phyloP scores from a whole-genome alignment of 345 rosid species.

The Rhodamnia argentea region DNA sequence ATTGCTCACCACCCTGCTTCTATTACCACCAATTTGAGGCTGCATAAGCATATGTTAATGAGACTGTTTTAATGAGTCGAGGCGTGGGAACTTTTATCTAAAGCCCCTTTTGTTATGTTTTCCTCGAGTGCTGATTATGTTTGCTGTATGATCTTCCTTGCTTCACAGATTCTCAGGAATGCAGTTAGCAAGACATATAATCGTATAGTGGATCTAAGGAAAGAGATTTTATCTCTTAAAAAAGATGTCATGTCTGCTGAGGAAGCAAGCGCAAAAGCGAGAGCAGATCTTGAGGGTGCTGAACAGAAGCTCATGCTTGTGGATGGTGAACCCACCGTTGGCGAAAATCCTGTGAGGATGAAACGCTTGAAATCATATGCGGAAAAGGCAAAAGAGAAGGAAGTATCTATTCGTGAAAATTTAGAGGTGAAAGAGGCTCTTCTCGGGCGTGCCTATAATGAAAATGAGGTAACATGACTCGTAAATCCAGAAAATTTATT shows the following conservation, averaged over 20 bases:
- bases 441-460: slow-evolving; percentile 68
- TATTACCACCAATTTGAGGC: neutral
- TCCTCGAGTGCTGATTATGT: neutral
- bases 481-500: neutral
- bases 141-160: neutral
- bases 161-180: slow-evolving; percentile 73
- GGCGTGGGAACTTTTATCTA: neutral
- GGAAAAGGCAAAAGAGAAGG: slow-evolving; percentile 62
- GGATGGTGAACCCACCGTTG: slow-evolving; percentile 89
- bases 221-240: slow-evolving; percentile 63
- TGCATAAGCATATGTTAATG: neutral
- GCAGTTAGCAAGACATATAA: slow-evolving; percentile 86
- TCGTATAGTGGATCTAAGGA: slow-evolving; percentile 84
- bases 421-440: slow-evolving; percentile 87
- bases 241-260: slow-evolving; percentile 55
- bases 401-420: slow-evolving; percentile 46
- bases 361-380: slow-evolving; percentile 62
- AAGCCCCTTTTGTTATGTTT: neutral
- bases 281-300: slow-evolving; percentile 63
- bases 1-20: too few relatives aligned
- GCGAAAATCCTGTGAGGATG: slow-evolving; percentile 77
- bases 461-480: slow-evolving; percentile 61
- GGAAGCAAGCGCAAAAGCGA: slow-evolving; percentile 60
- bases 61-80: neutral
- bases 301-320: slow-evolving; percentile 76